These are phyloP conservation scores for Termitomyces heimii DNA, from an alignment of 768 basidiomycete genomes.

Conservation along the genomic window DNA sequence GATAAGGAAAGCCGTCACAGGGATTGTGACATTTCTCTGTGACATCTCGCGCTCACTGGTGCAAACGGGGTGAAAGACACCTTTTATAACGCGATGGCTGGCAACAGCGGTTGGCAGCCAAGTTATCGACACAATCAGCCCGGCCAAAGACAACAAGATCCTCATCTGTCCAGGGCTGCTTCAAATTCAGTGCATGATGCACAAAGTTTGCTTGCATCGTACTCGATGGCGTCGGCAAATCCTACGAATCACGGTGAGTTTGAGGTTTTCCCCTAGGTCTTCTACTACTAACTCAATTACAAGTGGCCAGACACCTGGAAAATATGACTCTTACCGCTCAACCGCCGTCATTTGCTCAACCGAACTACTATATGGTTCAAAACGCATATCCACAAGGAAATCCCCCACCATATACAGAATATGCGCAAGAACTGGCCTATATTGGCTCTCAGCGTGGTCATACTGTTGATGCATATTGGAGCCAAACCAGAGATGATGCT, in stretches of 20 bases:
- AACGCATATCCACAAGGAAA: conserved; percentile 29
- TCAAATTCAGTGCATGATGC: not conserved
- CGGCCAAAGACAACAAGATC: not conserved
- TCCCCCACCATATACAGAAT: conserved; percentile 61
- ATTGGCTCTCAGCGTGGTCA: conserved; percentile 43
- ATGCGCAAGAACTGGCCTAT: conserved; percentile 55
- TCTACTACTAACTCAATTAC: conserved; percentile 3
- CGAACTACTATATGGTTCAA: conserved; percentile 39
- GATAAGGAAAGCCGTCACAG: not conserved
- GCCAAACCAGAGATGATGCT: conserved; percentile 53
- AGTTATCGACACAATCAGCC: not conserved
- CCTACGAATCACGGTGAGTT: conserved; percentile 68
- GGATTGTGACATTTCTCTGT: not conserved
- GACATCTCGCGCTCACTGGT: not conserved
- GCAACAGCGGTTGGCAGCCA: not conserved
- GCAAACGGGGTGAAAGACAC: conserved; percentile 25
- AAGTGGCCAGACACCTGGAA: conserved; percentile 64
- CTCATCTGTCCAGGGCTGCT: not conserved
- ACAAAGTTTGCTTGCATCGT: not conserved
- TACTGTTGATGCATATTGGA: conserved; percentile 56
- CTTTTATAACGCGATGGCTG: conserved; percentile 28
- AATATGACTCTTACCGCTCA: conserved; percentile 52
- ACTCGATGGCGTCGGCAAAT: conserved; percentile 65
- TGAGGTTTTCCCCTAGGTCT: not conserved
- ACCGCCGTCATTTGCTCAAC: conserved; percentile 60